Evolutionary conservation across 2,329 filamentous ascomycete genomes (phyloP), one percentile per base, ranked within the genome.

Genomic region (Cladosporium cucumerinum): DNA sequence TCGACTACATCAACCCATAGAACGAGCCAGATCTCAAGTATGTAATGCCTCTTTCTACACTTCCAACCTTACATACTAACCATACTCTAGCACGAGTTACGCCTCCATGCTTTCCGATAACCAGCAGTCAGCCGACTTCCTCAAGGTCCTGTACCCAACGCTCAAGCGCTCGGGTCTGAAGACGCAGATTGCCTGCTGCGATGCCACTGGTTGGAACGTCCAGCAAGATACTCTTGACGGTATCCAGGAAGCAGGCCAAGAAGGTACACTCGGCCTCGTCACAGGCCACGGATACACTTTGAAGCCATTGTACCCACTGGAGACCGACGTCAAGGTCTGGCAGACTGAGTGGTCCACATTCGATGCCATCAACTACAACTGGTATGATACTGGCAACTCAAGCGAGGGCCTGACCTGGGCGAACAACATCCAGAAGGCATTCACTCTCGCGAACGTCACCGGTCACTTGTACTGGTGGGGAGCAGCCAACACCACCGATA

Each of bases 381-480:
- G 82, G 81, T 84, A 83, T 70, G 66, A 69, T 0, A 76, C 71
- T 66, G 82, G 83, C 52, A 80, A 78, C 11, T 58, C 54, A 21
- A 80, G 80, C 43, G 84, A 86, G 66, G 85, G 84, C 7, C 76
- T 83, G 68, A 84, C 82, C 2, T 86, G 83, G 84, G 84, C 84
- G 1, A 82, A 82, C 68, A 82, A 82, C 67, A 80, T 86, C 52
- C 81, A 82, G 72, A 77, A 77, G 34, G 82, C 79, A 23, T 74
- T 86, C 16, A 77, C 82, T 6, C 80, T 79, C 69, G 78, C 78
- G 26, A 81, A 83, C 68, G 75, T 82, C 5, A 82, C 79, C 8
- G 84, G 79, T 0, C 86, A 85, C 69, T 75, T 86, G 5, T 86
- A 84, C 74, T 86, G 84, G 84, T 80, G 83, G 70, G 82, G 82